Percentiles rank a stretch among this genome's conserved stretches.
These are phyloP conservation scores for Populus tremula DNA, from an alignment of 345 rosid species.

Conservation along the genomic window DNA sequence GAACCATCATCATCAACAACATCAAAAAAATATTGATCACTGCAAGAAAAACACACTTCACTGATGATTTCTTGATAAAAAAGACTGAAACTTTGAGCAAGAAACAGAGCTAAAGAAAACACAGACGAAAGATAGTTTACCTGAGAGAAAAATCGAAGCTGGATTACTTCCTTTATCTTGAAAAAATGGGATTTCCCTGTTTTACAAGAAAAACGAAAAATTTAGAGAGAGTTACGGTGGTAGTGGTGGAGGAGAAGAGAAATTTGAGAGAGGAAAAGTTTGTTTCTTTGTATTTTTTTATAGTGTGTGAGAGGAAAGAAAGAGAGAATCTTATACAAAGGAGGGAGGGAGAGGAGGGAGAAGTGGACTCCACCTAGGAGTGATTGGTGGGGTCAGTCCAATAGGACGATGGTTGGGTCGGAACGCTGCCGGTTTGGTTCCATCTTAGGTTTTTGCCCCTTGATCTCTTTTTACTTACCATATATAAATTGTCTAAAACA, in stretches of 20 bases:
- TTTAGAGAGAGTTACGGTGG: neutral
- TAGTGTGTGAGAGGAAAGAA: constrained; percentile 8
- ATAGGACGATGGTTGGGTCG: constrained; percentile 4
- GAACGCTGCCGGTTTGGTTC: constrained; percentile 11
- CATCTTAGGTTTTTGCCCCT: constrained; percentile 12
- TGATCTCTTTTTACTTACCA: constrained; percentile 1
- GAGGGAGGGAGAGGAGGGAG: neutral
- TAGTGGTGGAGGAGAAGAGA: neutral
- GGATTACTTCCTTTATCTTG: neutral
- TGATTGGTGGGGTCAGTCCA: constrained; percentile 32
- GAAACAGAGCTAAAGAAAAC: neutral
- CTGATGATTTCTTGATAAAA: too few species aligned
- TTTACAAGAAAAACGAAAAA: neutral
- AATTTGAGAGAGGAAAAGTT: neutral
- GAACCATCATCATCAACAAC: neutral
- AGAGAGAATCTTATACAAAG: constrained; percentile 29
- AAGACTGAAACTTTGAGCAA: too few species aligned
- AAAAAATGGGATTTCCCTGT: neutral
- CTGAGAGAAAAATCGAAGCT: neutral
- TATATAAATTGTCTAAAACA: neutral
- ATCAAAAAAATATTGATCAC: too few species aligned
- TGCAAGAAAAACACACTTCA: too few species aligned
- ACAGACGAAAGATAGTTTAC: neutral
- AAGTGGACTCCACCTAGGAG: neutral
- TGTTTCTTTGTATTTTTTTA: neutral